Base-by-base conservation (phyloP, 108 stramenopile genomes). In the Aurantiochytrium sp. region DNA sequence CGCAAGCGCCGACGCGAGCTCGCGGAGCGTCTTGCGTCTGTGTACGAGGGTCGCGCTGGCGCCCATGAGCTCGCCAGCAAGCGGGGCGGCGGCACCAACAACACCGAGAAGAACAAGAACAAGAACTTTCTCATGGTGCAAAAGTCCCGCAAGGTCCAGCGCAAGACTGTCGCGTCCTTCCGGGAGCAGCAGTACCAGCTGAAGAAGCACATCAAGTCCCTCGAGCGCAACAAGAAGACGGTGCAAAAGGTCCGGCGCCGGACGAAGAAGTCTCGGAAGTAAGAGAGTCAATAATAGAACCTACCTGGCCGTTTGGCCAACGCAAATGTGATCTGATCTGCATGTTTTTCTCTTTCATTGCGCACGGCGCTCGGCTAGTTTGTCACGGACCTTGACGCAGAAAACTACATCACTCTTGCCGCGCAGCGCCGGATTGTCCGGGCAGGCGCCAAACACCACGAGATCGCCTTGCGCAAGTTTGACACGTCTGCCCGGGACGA, bases 71-170 rank as follows among this genome's bases (percentile, higher is more conserved):
- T 39, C 12, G 42, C 22, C 6, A 88, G 39, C 88, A 90, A 87
- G 48, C 94, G 96, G 22, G 93, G 91, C 36, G 97, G 97, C 55
- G 97, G 97, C 54, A 94, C 94, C 30, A 97, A 96, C 36, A 97
- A 97, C 89, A 94, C 91, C 12, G 97, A 97, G 90, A 97, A 97
- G 92, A 90, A 89, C 86, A 90, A 96, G 55, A 95, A 91, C 69
- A 97, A 97, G 94, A 96, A 95, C 89, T 97, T 96, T 81, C 55
- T 92, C 39, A 97, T 97, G 97, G 89, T 88, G n/a, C 24, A 17
- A 17, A 88, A 85, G 73, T 69, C 68, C 32, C 48, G 55, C 53
- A 34, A n/a, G 32, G 73, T 88, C 34, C 85, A 85, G 32, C 6
- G 19, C 48, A 88, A 88, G 55, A 55, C 86, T 12, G 68, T n/a